These are phyloP conservation scores for Claviceps fusiformis DNA, from an alignment of 2,329 filamentous ascomycete species.

Conservation along the genomic window DNA sequence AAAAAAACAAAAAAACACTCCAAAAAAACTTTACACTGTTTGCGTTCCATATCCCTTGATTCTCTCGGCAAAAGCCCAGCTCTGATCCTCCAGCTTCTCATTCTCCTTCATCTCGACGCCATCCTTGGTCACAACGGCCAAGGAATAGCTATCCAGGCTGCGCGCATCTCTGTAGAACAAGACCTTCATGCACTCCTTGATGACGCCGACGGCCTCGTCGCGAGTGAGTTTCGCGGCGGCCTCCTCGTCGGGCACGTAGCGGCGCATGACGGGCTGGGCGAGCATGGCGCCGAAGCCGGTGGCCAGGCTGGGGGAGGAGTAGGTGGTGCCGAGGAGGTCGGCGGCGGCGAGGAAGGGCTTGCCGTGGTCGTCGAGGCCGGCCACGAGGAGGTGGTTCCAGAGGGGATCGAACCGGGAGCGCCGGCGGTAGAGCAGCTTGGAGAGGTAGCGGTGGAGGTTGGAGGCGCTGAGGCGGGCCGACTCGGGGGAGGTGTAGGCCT, in stretches of 20 bases:
- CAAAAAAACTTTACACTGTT: constrained; percentile 25
- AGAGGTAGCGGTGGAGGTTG: constrained; percentile 92
- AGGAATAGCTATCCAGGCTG: constrained; percentile 80
- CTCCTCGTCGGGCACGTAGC: constrained; percentile 71
- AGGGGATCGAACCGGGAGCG: constrained; percentile 92
- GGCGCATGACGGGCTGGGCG: constrained; percentile 81
- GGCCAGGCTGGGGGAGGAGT: constrained; percentile 73
- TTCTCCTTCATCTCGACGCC: constrained; percentile 75
- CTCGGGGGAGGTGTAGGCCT: constrained; percentile 56
- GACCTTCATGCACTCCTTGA: constrained; percentile 97
- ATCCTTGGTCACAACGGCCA: constrained; percentile 79
- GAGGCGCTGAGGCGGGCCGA: constrained; percentile 58
- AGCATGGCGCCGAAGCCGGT: constrained; percentile 91
- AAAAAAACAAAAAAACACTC: neutral
- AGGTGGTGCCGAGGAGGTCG: constrained; percentile 87
- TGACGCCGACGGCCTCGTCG: constrained; percentile 65
- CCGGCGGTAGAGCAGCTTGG: constrained; percentile 91
- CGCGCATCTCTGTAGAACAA: constrained; percentile 94
- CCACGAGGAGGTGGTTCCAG: constrained; percentile 92
- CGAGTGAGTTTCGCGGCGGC: constrained; percentile 55
- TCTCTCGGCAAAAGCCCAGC: constrained; percentile 93
- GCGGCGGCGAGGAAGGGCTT: constrained; percentile 84
- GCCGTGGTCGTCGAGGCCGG: constrained; percentile 65
- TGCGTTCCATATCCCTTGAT: constrained; percentile 95
- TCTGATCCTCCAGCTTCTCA: constrained; percentile 86